Conservation (phyloP, 2,329 filamentous ascomycete species). For the Colletotrichum noveboracense region DNA sequence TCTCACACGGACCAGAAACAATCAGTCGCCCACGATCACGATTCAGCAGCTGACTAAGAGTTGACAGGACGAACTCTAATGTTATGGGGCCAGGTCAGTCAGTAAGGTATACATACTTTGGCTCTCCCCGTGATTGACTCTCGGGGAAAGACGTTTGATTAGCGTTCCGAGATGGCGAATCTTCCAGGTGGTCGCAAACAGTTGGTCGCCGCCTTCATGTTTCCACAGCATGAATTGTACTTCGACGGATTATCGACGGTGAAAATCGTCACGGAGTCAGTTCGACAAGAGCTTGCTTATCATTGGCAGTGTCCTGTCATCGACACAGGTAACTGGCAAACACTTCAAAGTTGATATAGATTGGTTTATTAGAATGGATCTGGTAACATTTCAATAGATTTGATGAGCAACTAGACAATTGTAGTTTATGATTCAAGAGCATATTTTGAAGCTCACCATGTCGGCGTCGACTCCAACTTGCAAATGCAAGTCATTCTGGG, state of each 20-base stretch:
- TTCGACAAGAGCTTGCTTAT: background rate
- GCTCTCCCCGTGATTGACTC: background rate
- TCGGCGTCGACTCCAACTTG: background rate
- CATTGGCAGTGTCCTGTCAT: background rate
- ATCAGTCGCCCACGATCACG: background rate
- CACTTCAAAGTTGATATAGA: background rate
- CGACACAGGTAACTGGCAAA: background rate
- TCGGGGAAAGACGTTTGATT: background rate
- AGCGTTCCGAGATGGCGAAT: background rate
- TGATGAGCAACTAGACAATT: background rate
- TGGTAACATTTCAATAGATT: background rate
- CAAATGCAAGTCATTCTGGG: background rate
- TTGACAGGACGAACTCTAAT: background rate
- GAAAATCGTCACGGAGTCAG: background rate
- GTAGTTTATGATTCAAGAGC: accelerated
- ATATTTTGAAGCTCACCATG: background rate
- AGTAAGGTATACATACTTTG: background rate
- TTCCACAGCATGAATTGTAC: background rate
- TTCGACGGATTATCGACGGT: background rate
- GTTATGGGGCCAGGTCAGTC: background rate
- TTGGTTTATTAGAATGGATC: background rate
- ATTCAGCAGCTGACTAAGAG: background rate
- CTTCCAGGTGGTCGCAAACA: background rate
- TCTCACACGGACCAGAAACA: conserved; percentile 6
- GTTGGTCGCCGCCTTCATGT: background rate